A percentile compares a stretch with the other conserved stretches of the same genome.
Conservation (phyloP, 352 stramenopile species). For the Phytopythium helicoides region DNA sequence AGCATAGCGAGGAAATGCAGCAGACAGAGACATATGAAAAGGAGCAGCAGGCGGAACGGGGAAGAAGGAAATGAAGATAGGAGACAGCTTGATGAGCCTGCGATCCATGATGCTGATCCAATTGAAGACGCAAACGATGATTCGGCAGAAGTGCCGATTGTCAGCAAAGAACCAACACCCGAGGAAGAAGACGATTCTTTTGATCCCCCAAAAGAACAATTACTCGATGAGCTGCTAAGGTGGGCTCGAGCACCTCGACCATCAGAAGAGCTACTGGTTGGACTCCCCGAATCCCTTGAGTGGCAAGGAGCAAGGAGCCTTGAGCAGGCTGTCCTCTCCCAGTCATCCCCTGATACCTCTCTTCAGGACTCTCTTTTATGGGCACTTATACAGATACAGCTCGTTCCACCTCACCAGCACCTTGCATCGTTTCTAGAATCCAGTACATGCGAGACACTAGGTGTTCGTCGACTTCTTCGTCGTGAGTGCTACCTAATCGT, state of each 20-base stretch:
- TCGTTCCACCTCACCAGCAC: not conserved
- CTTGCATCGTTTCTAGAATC: not conserved
- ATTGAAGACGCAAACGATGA: too few relatives aligned
- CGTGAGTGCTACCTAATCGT: not conserved
- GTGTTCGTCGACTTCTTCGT: not conserved
- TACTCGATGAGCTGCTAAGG: constrained; percentile 6
- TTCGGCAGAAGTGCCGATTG: too few relatives aligned
- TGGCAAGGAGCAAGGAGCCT: constrained; percentile 1
- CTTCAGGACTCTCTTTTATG: not conserved
- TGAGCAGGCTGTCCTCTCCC: not conserved
- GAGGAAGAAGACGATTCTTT: too few relatives aligned
- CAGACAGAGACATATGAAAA: not conserved
- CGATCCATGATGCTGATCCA: too few relatives aligned
- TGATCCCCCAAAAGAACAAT: not conserved
- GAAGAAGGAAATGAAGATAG: too few relatives aligned
- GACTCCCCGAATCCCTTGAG: not conserved
- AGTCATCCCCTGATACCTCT: not conserved
- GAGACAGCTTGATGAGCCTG: too few relatives aligned
- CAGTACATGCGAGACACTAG: not conserved
- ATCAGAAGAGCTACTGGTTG: not conserved
- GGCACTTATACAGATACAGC: not conserved
- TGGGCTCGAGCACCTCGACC: not conserved
- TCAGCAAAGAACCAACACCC: too few relatives aligned
- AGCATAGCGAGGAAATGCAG: not conserved
- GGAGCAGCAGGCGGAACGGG: too few relatives aligned